Conservation (phyloP, 495 filamentous ascomycete genomes). For the Penicillium samsonianum region DNA sequence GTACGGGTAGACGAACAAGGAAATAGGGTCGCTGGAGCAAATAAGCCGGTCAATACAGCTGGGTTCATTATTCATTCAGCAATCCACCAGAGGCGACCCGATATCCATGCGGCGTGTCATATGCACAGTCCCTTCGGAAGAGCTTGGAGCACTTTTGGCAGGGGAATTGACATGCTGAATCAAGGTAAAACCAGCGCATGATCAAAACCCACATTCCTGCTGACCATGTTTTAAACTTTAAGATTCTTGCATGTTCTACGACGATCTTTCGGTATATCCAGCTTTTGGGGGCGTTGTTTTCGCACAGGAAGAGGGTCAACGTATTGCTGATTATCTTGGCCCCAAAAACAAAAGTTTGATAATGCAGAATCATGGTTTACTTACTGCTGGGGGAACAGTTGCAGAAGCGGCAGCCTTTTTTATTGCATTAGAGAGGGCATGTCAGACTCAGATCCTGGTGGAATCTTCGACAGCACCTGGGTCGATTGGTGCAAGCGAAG, state of each 20-base stretch:
- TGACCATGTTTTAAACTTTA: background rate
- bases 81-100: slow-evolving; percentile 38
- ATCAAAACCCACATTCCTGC: background rate
- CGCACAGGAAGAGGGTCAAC: slow-evolving; percentile 51
- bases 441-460: background rate
- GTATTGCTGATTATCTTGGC: background rate
- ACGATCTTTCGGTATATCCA: slow-evolving; percentile 43
- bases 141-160: slow-evolving; percentile 36
- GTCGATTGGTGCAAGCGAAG: too few relatives aligned
- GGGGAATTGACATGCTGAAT: slow-evolving; percentile 39
- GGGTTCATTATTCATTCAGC: slow-evolving; percentile 59
- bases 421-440: background rate
- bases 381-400: background rate
- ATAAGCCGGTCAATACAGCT: slow-evolving; percentile 48
- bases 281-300: slow-evolving; percentile 52
- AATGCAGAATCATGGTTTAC: background rate
- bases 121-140: slow-evolving; percentile 35
- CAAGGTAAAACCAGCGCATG: slow-evolving; percentile 33
- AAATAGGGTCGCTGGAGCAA: too few relatives aligned
- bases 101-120: slow-evolving; percentile 41
- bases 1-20: too few relatives aligned
- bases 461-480: background rate
- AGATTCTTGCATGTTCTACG: slow-evolving; percentile 53
- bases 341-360: background rate
- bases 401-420: background rate